These are phyloP conservation scores for Kodamaea fukazawae DNA, from an alignment of 805 yeast genomes.

Conservation along the genomic window DNA sequence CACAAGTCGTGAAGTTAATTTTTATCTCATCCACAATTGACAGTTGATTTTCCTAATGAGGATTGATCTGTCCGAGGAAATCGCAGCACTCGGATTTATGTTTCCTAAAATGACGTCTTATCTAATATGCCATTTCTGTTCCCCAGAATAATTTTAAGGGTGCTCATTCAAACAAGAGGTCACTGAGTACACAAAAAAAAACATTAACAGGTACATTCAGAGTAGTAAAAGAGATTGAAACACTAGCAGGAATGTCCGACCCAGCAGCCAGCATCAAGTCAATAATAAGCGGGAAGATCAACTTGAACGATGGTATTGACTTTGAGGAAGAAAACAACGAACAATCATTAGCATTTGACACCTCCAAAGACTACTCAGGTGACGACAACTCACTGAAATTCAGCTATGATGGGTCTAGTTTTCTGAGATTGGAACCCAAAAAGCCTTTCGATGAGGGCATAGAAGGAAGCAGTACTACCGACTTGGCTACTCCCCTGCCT, in stretches of 20 bases:
- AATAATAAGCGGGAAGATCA: constrained; percentile 34
- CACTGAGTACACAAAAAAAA: constrained; percentile 2
- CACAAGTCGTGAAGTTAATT: neutral
- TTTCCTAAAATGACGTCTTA: no score
- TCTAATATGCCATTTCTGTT: neutral
- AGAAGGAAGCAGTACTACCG: neutral
- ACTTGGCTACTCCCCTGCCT: constrained; percentile 7
- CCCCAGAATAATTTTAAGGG: constrained; percentile 3
- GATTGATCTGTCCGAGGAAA: neutral
- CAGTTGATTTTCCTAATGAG: neutral
- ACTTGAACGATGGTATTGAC: constrained; percentile 25
- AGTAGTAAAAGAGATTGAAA: neutral
- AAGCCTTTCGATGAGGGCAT: constrained; percentile 1
- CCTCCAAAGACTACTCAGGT: constrained; percentile 5
- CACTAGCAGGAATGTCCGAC: constrained; percentile 30
- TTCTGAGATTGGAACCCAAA: constrained; percentile 2
- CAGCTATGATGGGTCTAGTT: constrained; percentile 12
- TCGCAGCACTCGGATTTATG: no score
- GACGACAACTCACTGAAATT: constrained; percentile 14
- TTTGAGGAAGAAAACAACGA: constrained; percentile 12
- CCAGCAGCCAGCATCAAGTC: constrained; percentile 44
- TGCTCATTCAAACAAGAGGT: neutral
- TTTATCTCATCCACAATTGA: neutral
- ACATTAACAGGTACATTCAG: neutral
- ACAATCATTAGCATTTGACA: constrained; percentile 1